Base-by-base conservation (phyloP, 257 asterid species). In the Fraxinus excelsior region DNA sequence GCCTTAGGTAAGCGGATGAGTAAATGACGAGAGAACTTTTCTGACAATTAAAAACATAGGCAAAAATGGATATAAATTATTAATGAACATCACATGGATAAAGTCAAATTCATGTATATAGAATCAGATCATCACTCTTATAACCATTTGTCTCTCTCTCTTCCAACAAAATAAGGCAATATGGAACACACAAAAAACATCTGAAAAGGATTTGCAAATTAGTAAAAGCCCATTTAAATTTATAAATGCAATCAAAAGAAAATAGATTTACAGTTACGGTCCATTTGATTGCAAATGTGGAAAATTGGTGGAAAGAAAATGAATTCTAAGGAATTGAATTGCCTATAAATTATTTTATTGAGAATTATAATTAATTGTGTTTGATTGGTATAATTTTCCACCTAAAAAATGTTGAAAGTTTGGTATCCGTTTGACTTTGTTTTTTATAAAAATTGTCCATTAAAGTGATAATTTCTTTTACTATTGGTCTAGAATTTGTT, bases 1-100 rank as follows among this genome's bases (percentile, higher is more conserved):
- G 88, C 81, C 82, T 85, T 86, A 16, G 97, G 97, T 81, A 95
- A 78, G 73, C 91, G 92, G 84, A 93, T 87, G 80, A 95, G 88
- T 74, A 95, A 78, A 85, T 93, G 99, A 67, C 97, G 96, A 80
- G 99, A 93, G 88, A 95, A 91, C 80, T 95, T 95, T 56, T 88
- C 99, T 95, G 96, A 74, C 82, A 78, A 74, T 40, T 80, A 77
- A 80, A 37, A 46, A 51, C 19, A 72, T 4, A 40, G 25, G 34
- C 16, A 21, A 66, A 70, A 34, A 11, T 40, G 67, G 51, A 80
- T 40, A 80, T 66, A 19, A 19, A 74, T 74, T 53, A 13, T 58
- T 49, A 51, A 19, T 65, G 21, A 34, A 37, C 53, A 56, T 70
- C 58, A 67, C 62, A 34, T 28, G 75, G 66, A 64, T 51, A 70